Conservation (phyloP, 2,329 filamentous ascomycete species). For the Apiospora saccharicola region DNA sequence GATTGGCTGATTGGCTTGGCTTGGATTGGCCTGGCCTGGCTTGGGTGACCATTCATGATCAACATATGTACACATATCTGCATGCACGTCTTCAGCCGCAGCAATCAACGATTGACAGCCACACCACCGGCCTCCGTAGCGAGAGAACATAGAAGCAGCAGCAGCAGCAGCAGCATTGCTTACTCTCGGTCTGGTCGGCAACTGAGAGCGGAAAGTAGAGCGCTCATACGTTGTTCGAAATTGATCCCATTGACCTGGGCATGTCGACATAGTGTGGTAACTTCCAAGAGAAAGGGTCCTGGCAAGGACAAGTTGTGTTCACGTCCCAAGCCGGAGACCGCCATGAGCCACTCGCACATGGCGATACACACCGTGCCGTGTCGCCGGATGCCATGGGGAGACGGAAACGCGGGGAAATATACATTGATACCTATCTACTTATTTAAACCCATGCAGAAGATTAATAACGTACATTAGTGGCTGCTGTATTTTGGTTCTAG, state of each 20-base stretch:
- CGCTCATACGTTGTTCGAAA: not conserved
- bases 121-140: not conserved
- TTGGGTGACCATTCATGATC: not conserved
- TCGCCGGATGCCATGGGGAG: too few species aligned
- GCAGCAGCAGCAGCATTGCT: not conserved
- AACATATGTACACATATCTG: not conserved
- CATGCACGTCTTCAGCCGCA: conserved; percentile 17
- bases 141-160: not conserved
- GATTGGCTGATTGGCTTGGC: not conserved
- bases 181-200: not conserved
- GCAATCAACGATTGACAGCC: not conserved
- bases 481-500: too few species aligned
- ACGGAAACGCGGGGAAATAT: too few species aligned
- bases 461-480: too few species aligned
- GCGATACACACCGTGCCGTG: too few species aligned
- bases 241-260: not conserved
- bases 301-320: not conserved
- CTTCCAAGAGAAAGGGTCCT: not conserved
- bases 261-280: not conserved
- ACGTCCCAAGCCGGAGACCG: too few species aligned
- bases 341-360: too few species aligned
- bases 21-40: not conserved
- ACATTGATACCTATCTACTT: too few species aligned
- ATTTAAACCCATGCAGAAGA: too few species aligned
- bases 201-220: not conserved